These are phyloP conservation scores for Leishmania mexicana DNA, from an alignment of 208 protist species.

Conservation along the genomic window DNA sequence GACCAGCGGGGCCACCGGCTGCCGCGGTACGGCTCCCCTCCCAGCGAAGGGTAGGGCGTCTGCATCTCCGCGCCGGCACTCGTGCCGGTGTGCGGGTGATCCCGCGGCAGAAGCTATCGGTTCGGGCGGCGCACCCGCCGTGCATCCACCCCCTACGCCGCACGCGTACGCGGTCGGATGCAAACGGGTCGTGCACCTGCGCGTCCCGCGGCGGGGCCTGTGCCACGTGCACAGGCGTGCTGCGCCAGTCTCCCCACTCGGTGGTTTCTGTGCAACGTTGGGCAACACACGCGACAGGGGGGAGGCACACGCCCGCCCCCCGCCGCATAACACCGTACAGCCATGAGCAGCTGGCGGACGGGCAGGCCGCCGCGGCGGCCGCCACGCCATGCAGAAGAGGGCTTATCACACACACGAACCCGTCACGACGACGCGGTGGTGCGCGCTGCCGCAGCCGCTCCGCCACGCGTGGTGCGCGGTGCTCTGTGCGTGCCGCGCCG, in stretches of 20 bases:
- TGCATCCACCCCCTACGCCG: conserved; percentile 21
- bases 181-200: conserved; percentile 10
- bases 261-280: conserved; percentile 31
- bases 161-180: conserved; percentile 9
- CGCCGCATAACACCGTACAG: conserved; percentile 26
- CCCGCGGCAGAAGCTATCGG: conserved; percentile 27
- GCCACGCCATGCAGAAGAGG: conserved; percentile 37
- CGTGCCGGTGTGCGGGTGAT: conserved; percentile 31
- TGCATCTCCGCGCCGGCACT: conserved; percentile 28
- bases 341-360: conserved; percentile 32
- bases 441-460: conserved; percentile 29
- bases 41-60: conserved; percentile 20
- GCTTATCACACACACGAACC: conserved; percentile 4
- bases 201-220: conserved; percentile 23
- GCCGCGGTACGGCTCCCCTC: conserved; percentile 28
- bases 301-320: background rate
- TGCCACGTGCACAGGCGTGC: conserved; percentile 22
- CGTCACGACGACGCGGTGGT: conserved; percentile 34
- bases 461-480: conserved; percentile 25
- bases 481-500: conserved; percentile 8
- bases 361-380: conserved; percentile 25
- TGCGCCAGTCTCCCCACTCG: conserved; percentile 29
- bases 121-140: conserved; percentile 30
- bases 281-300: conserved; percentile 17
- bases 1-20: conserved; percentile 29